Conservation (phyloP, 139 green algal genomes). For the Yamagishiella unicocca region DNA sequence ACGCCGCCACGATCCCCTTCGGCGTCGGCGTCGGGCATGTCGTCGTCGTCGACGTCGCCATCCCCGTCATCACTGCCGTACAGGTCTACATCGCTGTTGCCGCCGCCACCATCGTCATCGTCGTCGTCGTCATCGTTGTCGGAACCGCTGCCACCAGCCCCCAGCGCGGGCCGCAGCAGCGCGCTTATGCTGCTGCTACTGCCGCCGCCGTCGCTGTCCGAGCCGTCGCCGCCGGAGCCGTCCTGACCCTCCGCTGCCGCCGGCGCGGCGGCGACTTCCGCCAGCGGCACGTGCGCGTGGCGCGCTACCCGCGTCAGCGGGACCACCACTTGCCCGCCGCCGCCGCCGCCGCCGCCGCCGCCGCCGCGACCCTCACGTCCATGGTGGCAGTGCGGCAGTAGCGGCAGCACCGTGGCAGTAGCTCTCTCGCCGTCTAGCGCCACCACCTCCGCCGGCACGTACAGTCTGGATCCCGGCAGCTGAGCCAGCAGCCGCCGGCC, state of each 20-base stretch:
- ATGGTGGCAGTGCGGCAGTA: not conserved
- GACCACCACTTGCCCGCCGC: not conserved
- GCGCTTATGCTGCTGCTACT: constrained; percentile 8
- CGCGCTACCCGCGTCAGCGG: not conserved
- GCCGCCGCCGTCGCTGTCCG: constrained; percentile 4
- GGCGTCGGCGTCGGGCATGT: not conserved
- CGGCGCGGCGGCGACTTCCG: not conserved
- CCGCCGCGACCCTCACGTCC: not conserved
- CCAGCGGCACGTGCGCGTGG: not conserved
- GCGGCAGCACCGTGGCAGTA: constrained; percentile 37
- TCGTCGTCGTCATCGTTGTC: not conserved
- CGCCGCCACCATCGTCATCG: not conserved
- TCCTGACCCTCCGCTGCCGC: not conserved
- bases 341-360: not conserved
- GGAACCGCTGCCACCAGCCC: not conserved
- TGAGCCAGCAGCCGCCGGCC: constrained; percentile 9
- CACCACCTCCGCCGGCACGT: constrained; percentile 23
- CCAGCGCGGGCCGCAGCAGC: not conserved
- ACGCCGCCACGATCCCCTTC: not conserved
- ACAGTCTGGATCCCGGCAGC: constrained; percentile 7
- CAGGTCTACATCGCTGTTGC: constrained; percentile 3
- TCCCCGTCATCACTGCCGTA: not conserved
- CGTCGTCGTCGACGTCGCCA: not conserved
- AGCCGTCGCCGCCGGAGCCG: not conserved
- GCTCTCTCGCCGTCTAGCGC: not conserved